Evolutionary conservation across 2,329 filamentous ascomycete species (phyloP).

Genomic region (Claviceps sp.): DNA sequence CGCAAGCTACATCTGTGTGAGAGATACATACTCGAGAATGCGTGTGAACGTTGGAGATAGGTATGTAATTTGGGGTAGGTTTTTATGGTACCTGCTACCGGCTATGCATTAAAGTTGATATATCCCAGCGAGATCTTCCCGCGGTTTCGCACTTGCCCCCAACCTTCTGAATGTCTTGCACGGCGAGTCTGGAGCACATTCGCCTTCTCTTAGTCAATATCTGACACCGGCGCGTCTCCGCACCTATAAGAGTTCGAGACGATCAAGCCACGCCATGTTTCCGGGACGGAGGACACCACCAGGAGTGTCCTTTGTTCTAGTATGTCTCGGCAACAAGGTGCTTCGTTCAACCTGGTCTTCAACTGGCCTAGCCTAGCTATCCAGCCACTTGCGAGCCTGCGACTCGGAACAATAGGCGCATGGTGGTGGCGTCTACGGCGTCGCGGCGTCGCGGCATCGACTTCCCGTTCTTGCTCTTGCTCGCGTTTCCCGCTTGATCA

Average conservation of each 20-base stretch:
- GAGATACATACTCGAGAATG: no score
- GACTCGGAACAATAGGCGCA: conserved; percentile 2
- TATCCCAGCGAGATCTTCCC: no score
- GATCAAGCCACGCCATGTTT: not conserved
- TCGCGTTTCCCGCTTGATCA: no score
- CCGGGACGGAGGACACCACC: not conserved
- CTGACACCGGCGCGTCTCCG: no score
- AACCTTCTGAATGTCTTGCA: not conserved
- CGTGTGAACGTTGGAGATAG: no score
- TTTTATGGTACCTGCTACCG: no score
- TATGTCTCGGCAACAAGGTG: not conserved
- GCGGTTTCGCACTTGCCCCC: no score
- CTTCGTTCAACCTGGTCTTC: not conserved
- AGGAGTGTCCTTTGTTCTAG: not conserved
- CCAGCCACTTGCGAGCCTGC: not conserved
- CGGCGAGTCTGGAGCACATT: not conserved
- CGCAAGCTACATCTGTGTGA: no score
- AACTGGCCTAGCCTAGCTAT: not conserved
- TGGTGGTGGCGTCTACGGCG: not conserved
- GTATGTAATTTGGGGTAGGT: no score
- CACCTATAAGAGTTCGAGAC: no score
- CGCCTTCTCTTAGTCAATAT: no score
- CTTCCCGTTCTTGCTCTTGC: not conserved
- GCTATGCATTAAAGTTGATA: no score
- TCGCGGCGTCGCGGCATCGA: not conserved